Conservation (phyloP, 2,329 filamentous ascomycete genomes). For the Aspergillus niger region DNA sequence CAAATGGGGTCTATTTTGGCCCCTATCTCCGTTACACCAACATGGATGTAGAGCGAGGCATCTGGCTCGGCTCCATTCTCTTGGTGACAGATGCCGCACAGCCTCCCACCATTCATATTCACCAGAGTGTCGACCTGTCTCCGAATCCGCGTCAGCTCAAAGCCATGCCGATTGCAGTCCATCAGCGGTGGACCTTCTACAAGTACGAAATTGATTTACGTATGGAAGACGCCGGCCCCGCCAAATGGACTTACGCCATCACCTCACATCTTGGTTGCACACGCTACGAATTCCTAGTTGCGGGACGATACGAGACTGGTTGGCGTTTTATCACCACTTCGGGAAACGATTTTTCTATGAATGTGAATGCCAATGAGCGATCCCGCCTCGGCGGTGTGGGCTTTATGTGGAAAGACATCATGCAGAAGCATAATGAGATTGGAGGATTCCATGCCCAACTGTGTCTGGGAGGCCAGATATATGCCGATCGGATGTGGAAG, state of each 20-base stretch:
- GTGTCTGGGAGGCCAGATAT: constrained; percentile 91
- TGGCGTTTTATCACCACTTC: constrained; percentile 97
- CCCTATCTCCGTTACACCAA: constrained; percentile 95
- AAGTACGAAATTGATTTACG: constrained; percentile 87
- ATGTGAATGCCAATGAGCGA: constrained; percentile 82
- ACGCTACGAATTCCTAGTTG: constrained; percentile 95
- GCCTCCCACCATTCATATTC: constrained; percentile 93
- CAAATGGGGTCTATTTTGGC: constrained; percentile 96
- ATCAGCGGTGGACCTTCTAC: constrained; percentile 95
- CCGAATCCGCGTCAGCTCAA: constrained; percentile 88
- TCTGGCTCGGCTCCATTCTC: constrained; percentile 92
- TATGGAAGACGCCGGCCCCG: constrained; percentile 77
- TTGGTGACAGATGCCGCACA: constrained; percentile 88
- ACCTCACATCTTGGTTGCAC: constrained; percentile 96
- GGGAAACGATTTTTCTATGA: constrained; percentile 90
- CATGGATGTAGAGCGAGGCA: constrained; percentile 88
- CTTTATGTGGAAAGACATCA: constrained; percentile 98
- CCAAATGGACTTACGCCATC: constrained; percentile 97
- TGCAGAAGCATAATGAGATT: constrained; percentile 95
- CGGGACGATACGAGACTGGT: constrained; percentile 82
- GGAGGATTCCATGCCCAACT: constrained; percentile 94
- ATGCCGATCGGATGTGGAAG: constrained; percentile 93
- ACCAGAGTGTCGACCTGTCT: constrained; percentile 84
- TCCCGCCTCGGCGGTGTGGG: constrained; percentile 83
- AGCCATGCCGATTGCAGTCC: constrained; percentile 77